These are phyloP conservation scores for Ganoderma sp. DNA, from an alignment of 1,284 basidiomycete genomes.

Conservation along the genomic window DNA sequence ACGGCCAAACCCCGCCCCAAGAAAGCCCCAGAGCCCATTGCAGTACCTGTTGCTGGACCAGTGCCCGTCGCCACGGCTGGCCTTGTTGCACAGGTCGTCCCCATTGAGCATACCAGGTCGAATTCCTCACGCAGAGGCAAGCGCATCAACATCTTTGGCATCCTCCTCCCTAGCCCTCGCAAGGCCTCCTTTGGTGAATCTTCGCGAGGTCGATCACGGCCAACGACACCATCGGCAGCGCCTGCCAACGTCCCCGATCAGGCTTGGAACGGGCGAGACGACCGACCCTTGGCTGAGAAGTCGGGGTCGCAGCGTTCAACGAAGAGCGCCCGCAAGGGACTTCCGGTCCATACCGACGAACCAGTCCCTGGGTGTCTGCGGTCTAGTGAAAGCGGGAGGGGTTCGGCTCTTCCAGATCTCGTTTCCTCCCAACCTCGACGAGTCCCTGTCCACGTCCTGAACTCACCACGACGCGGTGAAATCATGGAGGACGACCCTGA, in stretches of 20 bases:
- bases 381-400: conserved; percentile 26
- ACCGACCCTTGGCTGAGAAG: conserved; percentile 34
- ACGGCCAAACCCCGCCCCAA: conserved; percentile 54
- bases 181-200: conserved; percentile 36
- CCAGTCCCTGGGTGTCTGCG: conserved; percentile 25
- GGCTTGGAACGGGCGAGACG: conserved; percentile 26
- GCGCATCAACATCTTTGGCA: conserved; percentile 40
- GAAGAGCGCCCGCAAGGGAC: conserved; percentile 25
- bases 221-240: conserved; percentile 32
- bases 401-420: conserved; percentile 26
- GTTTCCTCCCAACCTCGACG: conserved; percentile 32
- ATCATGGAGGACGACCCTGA: conserved; percentile 31
- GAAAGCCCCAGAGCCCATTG: conserved; percentile 27
- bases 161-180: conserved; percentile 37
- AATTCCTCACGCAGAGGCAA: conserved; percentile 36
- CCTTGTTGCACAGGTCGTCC: conserved; percentile 30
- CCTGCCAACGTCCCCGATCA: conserved; percentile 20
- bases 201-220: conserved; percentile 31
- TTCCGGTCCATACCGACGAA: conserved; percentile 23
- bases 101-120: conserved; percentile 30
- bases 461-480: conserved; percentile 33
- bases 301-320: conserved; percentile 35
- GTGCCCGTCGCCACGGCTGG: conserved; percentile 26
- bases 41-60: conserved; percentile 20
- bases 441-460: conserved; percentile 33